These are phyloP conservation scores for Kazachstania bromeliacearum DNA, from an alignment of 805 yeast species.

Conservation along the genomic window DNA sequence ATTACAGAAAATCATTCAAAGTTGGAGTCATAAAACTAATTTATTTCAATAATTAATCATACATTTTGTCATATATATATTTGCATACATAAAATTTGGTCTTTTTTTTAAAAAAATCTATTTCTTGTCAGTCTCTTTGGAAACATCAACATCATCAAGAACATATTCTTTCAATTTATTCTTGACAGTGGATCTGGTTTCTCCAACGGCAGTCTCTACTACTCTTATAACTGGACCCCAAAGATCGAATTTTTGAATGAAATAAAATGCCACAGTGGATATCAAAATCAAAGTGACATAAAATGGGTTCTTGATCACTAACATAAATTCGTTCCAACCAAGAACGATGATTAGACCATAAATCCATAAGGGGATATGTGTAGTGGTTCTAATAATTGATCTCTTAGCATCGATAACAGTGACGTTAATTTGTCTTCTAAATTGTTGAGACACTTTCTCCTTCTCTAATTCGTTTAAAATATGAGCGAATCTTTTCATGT, in stretches of 20 bases:
- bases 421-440: slow-evolving; percentile 69
- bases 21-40: slow-evolving; percentile 27
- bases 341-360: slow-evolving; percentile 61
- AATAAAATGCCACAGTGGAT: slow-evolving; percentile 50
- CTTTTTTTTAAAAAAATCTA: neutral
- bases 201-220: slow-evolving; percentile 46
- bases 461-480: slow-evolving; percentile 51
- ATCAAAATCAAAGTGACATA: slow-evolving; percentile 55
- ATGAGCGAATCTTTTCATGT: slow-evolving; percentile 41
- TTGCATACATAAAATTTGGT: neutral
- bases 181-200: slow-evolving; percentile 46
- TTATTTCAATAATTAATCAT: neutral
- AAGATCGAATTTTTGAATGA: slow-evolving; percentile 60
- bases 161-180: slow-evolving; percentile 50
- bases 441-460: slow-evolving; percentile 44
- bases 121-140: no score
- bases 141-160: slow-evolving; percentile 36
- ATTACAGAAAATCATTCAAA: slow-evolving; percentile 23
- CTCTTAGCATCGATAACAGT: slow-evolving; percentile 81
- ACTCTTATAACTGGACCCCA: slow-evolving; percentile 67
- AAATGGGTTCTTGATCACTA: slow-evolving; percentile 79
- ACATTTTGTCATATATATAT: neutral
- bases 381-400: slow-evolving; percentile 64
- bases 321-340: slow-evolving; percentile 95
- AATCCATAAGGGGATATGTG: slow-evolving; percentile 78